Evolutionary conservation across 2,329 filamentous ascomycete genomes (phyloP).

Genomic region (Phyllosticta paracitricarpa): DNA sequence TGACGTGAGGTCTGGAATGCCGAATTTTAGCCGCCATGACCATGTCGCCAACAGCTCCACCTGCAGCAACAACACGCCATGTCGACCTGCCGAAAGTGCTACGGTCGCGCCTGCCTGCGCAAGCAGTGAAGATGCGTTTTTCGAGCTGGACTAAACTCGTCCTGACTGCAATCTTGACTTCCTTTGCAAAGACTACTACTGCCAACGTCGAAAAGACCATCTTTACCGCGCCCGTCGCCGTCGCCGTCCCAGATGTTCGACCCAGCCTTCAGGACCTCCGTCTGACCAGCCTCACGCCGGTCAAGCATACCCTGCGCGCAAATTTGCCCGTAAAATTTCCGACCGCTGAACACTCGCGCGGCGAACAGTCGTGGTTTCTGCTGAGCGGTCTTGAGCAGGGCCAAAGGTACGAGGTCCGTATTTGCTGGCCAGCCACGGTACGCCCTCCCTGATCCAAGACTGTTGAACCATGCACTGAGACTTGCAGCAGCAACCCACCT

Average conservation of each 20-base stretch:
- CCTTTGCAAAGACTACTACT: constrained; percentile 1
- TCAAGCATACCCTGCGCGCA: constrained; percentile 46
- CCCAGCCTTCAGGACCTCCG: constrained; percentile 51
- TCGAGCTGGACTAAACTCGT: background rate
- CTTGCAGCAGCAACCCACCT: constrained; percentile 65
- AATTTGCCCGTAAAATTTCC: constrained; percentile 61
- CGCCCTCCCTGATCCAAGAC: constrained; percentile 27
- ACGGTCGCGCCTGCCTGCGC: constrained; percentile 8
- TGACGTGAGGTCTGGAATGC: background rate
- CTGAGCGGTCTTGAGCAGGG: constrained; percentile 59
- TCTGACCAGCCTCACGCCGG: constrained; percentile 55
- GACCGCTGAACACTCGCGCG: constrained; percentile 40
- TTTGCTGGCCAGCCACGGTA: constrained; percentile 92
- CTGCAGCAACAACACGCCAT: constrained; percentile 6
- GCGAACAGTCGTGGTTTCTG: constrained; percentile 66
- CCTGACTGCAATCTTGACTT: background rate
- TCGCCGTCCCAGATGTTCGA: constrained; percentile 46
- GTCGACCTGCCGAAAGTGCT: constrained; percentile 5
- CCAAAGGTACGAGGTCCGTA: constrained; percentile 77
- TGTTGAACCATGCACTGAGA: background rate
- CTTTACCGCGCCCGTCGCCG: constrained; percentile 60
- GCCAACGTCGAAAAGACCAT: constrained; percentile 90
- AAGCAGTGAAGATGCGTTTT: constrained; percentile 8
- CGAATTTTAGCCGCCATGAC: background rate
- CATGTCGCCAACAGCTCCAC: background rate